Conservation (phyloP, 805 yeast genomes). For the Lipomyces yamanashiensis region DNA sequence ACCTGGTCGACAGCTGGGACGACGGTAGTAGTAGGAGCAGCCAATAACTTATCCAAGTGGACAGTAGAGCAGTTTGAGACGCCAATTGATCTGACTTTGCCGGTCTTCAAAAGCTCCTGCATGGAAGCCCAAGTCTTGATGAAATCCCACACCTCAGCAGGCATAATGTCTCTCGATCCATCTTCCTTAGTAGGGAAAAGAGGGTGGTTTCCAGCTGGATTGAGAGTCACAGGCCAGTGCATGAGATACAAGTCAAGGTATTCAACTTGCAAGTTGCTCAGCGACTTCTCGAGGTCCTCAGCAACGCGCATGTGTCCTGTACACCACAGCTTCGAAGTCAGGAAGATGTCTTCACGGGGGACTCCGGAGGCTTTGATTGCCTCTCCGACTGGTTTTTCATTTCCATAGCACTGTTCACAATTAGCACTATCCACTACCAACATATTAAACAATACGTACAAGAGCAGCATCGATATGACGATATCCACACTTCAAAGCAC, state of each 20-base stretch:
- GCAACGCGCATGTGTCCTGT: constrained; percentile 50
- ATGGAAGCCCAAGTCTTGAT: constrained; percentile 69
- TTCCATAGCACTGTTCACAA: constrained; percentile 52
- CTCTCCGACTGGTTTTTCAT: constrained; percentile 69
- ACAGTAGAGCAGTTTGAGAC: constrained; percentile 68
- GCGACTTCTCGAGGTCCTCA: constrained; percentile 60
- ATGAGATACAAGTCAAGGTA: constrained; percentile 78
- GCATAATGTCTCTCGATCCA: constrained; percentile 47
- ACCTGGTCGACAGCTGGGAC: constrained; percentile 77
- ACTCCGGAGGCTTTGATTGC: constrained; percentile 51
- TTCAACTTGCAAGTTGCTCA: constrained; percentile 66
- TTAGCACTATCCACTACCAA: background rate
- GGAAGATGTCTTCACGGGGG: constrained; percentile 53
- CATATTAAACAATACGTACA: no score
- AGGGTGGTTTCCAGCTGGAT: constrained; percentile 47
- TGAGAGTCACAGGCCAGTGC: constrained; percentile 81
- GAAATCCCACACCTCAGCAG: constrained; percentile 45
- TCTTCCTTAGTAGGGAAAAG: constrained; percentile 49
- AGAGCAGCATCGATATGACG: constrained; percentile 80
- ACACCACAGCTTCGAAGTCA: constrained; percentile 51
- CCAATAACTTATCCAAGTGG: constrained; percentile 31
- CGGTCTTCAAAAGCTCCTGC: constrained; percentile 62
- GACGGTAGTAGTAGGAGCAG: constrained; percentile 46
- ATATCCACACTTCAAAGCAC: constrained; percentile 63
- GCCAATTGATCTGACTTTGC: constrained; percentile 71